Percentiles rank a stretch among this genome's conserved stretches.
These are phyloP conservation scores for Chaetomium olivaceum DNA, from an alignment of 2,329 filamentous ascomycete species.

Conservation along the genomic window DNA sequence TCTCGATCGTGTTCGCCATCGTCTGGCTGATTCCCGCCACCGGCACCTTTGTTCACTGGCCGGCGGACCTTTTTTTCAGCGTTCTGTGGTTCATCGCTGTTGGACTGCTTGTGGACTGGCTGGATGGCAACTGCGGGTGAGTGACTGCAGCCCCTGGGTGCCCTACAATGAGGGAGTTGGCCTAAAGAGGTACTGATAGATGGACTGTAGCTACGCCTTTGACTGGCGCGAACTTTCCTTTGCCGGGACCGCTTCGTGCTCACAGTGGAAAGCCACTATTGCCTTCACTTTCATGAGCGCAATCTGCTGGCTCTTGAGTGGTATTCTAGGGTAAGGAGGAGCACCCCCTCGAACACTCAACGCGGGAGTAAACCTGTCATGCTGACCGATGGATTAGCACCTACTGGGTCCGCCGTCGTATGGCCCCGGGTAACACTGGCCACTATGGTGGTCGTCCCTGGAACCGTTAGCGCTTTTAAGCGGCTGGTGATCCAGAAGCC, in stretches of 20 bases:
- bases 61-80: conserved; percentile 68
- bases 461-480: conserved; percentile 48
- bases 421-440: conserved; percentile 29
- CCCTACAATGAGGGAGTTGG: not conserved
- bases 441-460: conserved; percentile 43
- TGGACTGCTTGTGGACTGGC: conserved; percentile 60
- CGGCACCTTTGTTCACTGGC: conserved; percentile 67
- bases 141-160: conserved; percentile 32
- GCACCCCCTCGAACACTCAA: not conserved
- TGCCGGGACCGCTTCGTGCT: conserved; percentile 55
- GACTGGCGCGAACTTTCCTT: conserved; percentile 59
- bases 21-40: conserved; percentile 74
- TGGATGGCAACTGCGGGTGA: conserved; percentile 42
- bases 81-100: conserved; percentile 71
- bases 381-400: conserved; percentile 33
- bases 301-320: conserved; percentile 68
- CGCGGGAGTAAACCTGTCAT: not conserved
- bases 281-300: conserved; percentile 73
- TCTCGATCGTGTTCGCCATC: conserved; percentile 68
- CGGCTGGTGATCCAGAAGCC: not conserved
- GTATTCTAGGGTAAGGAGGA: conserved; percentile 49
- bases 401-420: conserved; percentile 53
- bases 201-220: conserved; percentile 47
- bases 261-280: conserved; percentile 68
- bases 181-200: conserved; percentile 8